Conservation (phyloP, 1,284 basidiomycete genomes). For the Xerocomus minutiporus region DNA sequence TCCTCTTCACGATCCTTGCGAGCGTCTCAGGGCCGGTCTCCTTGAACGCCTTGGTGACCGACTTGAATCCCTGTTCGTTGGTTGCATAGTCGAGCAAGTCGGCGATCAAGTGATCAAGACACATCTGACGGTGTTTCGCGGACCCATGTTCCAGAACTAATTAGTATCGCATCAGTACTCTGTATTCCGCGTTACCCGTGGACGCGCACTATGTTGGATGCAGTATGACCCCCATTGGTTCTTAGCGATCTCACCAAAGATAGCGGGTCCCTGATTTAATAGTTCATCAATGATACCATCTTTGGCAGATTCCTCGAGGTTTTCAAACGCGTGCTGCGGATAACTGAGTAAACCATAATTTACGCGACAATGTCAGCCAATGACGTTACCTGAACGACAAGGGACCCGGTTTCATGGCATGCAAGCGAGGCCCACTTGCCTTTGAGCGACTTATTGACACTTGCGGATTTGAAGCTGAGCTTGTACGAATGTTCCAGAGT, state of each 20-base stretch:
- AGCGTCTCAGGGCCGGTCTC: slow-evolving; percentile 72
- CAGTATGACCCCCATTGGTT: slow-evolving; percentile 85
- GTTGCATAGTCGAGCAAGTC: slow-evolving; percentile 72
- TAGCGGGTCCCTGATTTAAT: slow-evolving; percentile 59
- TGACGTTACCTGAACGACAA: slow-evolving; percentile 66
- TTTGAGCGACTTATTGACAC: slow-evolving; percentile 77
- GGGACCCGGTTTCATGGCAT: slow-evolving; percentile 82
- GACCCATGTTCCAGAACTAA: slow-evolving; percentile 71
- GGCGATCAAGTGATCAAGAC: slow-evolving; percentile 65
- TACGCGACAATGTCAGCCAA: background rate
- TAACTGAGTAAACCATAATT: slow-evolving; percentile 2
- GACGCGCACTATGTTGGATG: slow-evolving; percentile 68
- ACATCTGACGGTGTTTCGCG: slow-evolving; percentile 62
- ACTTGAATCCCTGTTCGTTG: slow-evolving; percentile 78
- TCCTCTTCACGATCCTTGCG: slow-evolving; percentile 64
- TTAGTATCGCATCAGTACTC: slow-evolving; percentile 5
- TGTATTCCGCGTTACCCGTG: background rate
- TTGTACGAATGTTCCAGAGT: background rate
- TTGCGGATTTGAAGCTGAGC: slow-evolving; percentile 27
- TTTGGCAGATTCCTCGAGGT: slow-evolving; percentile 75
- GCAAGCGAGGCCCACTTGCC: slow-evolving; percentile 82
- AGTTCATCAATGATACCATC: slow-evolving; percentile 77
- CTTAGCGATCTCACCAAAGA: slow-evolving; percentile 74
- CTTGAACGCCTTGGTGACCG: slow-evolving; percentile 77
- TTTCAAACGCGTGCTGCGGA: slow-evolving; percentile 77